Evolutionary conservation across 140 eudicot species (phyloP).

Genomic region (Cichorium intybus): DNA sequence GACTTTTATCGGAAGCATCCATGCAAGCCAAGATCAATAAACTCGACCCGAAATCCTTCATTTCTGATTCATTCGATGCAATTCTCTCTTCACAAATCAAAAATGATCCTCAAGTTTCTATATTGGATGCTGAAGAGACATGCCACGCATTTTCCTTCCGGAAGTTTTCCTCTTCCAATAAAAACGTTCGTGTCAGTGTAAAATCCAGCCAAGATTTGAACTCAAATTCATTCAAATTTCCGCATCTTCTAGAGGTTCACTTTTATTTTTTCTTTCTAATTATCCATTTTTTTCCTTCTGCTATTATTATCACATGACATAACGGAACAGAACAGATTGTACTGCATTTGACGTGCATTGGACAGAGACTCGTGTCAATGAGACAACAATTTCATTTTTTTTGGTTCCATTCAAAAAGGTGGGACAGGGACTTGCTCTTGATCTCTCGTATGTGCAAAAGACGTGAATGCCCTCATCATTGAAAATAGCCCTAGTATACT

Average conservation of each 20-base stretch:
- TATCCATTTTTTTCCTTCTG: no score
- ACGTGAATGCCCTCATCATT: neutral
- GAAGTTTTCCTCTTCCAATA: conserved; percentile 38
- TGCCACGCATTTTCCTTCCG: conserved; percentile 75
- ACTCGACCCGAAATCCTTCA: conserved; percentile 19
- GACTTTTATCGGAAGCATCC: conserved; percentile 75
- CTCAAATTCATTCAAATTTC: conserved; percentile 39
- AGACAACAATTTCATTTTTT: neutral
- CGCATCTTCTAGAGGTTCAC: conserved; percentile 47
- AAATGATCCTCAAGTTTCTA: conserved; percentile 39
- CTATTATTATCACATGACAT: no score
- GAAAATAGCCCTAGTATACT: neutral
- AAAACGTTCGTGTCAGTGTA: conserved; percentile 38
- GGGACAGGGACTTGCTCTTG: neutral
- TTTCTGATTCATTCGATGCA: conserved; percentile 52
- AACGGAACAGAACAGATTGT: no score
- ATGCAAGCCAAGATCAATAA: conserved; percentile 46
- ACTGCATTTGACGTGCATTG: no score
- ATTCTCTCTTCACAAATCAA: conserved; percentile 35
- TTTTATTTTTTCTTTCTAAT: neutral
- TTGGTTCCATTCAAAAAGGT: neutral
- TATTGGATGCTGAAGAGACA: conserved; percentile 94
- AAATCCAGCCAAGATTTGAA: conserved; percentile 31
- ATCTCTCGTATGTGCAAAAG: neutral
- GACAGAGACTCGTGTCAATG: no score